phyloP scores from a whole-genome alignment of 805 yeast genomes.

The Geotrichum ghanense region DNA sequence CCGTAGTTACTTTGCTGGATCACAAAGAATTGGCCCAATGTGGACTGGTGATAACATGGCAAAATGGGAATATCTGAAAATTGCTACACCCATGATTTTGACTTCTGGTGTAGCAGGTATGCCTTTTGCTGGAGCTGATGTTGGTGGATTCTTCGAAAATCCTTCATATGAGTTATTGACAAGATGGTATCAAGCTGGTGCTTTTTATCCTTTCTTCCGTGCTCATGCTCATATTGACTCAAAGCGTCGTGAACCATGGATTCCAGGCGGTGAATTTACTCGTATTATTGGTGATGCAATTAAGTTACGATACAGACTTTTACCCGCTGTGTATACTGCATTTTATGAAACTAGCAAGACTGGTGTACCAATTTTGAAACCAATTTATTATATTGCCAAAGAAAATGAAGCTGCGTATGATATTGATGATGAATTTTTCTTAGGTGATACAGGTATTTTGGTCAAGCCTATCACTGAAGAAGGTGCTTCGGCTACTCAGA shows the following conservation, averaged over 20 bases:
- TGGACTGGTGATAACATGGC: conserved; percentile 99
- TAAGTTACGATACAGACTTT: conserved; percentile 56
- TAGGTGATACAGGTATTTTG: conserved; percentile 60
- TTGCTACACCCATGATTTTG: conserved; percentile 79
- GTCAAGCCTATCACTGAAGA: conserved; percentile 71
- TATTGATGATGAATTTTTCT: conserved; percentile 73
- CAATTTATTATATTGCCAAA: conserved; percentile 23
- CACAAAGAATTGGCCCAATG: conserved; percentile 83
- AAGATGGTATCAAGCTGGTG: conserved; percentile 94
- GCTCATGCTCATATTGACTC: conserved; percentile 96
- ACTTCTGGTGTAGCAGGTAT: conserved; percentile 72
- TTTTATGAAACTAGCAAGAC: conserved; percentile 50
- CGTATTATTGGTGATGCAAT: conserved; percentile 59
- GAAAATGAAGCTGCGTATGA: conserved; percentile 35
- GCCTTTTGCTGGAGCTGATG: conserved; percentile 94
- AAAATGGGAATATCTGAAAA: conserved; percentile 74
- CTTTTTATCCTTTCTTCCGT: conserved; percentile 93
- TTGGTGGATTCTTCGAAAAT: conserved; percentile 92
- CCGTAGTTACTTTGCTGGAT: conserved; percentile 79
- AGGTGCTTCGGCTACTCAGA: conserved; percentile 29
- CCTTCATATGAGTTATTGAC: conserved; percentile 71
- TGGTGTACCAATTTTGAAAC: conserved; percentile 57
- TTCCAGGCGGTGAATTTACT: conserved; percentile 65
- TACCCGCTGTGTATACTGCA: conserved; percentile 72
- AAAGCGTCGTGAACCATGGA: conserved; percentile 85